Base-by-base conservation (phyloP, 495 filamentous ascomycete species). In the Aspergillus coremiiformis region DNA sequence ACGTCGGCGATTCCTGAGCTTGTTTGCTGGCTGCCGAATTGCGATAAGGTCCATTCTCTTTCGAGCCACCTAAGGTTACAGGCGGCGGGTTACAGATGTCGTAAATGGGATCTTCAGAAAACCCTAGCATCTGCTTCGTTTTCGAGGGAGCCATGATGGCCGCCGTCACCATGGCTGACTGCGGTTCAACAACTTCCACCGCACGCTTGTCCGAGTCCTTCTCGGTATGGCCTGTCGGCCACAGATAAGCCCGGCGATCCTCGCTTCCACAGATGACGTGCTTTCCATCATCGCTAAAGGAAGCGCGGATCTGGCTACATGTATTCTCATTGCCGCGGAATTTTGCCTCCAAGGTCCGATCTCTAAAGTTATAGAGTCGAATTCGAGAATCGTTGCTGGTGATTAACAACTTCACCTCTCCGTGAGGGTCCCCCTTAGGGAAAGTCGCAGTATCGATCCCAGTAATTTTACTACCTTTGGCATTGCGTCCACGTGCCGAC, bases 31-130 rank as follows among this genome's bases (percentile, higher is more conserved):
- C 47, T 55, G 77, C 74, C 55, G 69, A 66, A 32, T 65, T 53
- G 9, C 56, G 63, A 30, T 52, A 59, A 29, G 60, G 56, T 7
- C 51, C 33, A 41, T 42, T 65, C 24, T 57, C 64, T 37, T 57
- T 59, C 15, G 49, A 39, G 53, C 81, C 86, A 29, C 90, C 73
- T 7, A 99, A 80, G 1, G 85, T 90, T 8, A 99, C 81, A 0
- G 90, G 92, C 8, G 92, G 92, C 9, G 93, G 93, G 60, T 99
- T 96, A 73, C 93, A 97, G 19, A 97, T 78, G 61, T 96, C 91
- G 65, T 89, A 99, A 26, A 99, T 78, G 7, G 92, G 94, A 64
- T 99, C 93, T 48, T 89, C 87, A 8, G 90, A 93, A 27, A 78
- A 72, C 14, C 84, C 83, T 0, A 99, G 75, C 2, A 88, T 73